A percentile compares a stretch with the other conserved stretches of the same genome.
Evolutionary conservation across 2,329 filamentous ascomycete genomes (phyloP).

Genomic region (Hypoxylon sp.): DNA sequence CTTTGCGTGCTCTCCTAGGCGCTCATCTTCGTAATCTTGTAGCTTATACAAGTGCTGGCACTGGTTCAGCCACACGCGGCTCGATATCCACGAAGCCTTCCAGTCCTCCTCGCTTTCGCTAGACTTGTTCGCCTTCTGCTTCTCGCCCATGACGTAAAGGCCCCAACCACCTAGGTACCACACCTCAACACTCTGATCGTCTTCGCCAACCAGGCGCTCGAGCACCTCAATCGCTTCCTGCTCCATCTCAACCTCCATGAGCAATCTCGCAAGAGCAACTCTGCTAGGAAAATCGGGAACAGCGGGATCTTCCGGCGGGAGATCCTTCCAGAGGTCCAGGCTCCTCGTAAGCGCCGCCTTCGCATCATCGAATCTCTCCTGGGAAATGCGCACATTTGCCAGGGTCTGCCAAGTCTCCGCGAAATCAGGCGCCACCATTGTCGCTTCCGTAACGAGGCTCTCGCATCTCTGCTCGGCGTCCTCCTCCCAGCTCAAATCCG

Average conservation of each 20-base stretch:
- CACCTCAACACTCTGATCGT: conserved; percentile 93
- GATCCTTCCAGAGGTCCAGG: conserved; percentile 84
- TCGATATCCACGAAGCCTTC: conserved; percentile 77
- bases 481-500: conserved; percentile 91
- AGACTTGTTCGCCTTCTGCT: conserved; percentile 67
- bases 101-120: conserved; percentile 64
- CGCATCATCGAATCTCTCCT: conserved; percentile 84
- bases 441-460: conserved; percentile 88
- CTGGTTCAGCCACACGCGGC: conserved; percentile 86
- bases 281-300: conserved; percentile 90
- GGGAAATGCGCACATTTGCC: conserved; percentile 93
- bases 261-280: conserved; percentile 84
- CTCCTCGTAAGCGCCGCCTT: conserved; percentile 83
- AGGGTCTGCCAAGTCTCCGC: conserved; percentile 96
- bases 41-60: conserved; percentile 83
- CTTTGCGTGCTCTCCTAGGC: conserved; percentile 79
- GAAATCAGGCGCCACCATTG: conserved; percentile 83
- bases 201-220: conserved; percentile 86
- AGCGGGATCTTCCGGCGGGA: conserved; percentile 77
- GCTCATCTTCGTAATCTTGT: conserved; percentile 88
- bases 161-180: conserved; percentile 99
- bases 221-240: conserved; percentile 87
- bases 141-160: conserved; percentile 82
- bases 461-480: conserved; percentile 94
- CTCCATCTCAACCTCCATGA: conserved; percentile 93